These are phyloP conservation scores for Papiliotrema fonsecae DNA, from an alignment of 1,284 basidiomycete species.

Conservation along the genomic window DNA sequence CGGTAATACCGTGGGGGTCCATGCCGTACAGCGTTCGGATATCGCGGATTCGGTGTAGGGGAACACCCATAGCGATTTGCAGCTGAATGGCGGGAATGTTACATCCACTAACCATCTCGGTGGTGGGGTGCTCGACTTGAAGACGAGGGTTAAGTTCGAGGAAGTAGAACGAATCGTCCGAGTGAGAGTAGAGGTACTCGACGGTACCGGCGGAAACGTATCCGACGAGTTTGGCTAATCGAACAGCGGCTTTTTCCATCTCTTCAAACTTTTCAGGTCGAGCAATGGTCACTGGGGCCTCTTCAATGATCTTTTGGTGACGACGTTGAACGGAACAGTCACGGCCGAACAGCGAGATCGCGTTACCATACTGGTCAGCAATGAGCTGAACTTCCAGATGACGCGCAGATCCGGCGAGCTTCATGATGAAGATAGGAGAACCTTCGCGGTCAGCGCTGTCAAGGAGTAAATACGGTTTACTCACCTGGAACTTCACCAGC, in stretches of 20 bases:
- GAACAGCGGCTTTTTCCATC: slow-evolving; percentile 98
- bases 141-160: slow-evolving; percentile 98
- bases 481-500: slow-evolving; percentile 92
- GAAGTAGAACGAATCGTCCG: slow-evolving; percentile 93
- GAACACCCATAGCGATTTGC: slow-evolving; percentile 97
- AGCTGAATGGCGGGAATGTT: slow-evolving; percentile 97
- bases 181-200: slow-evolving; percentile 95
- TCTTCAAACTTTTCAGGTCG: slow-evolving; percentile 82
- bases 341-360: slow-evolving; percentile 97
- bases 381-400: slow-evolving; percentile 98
- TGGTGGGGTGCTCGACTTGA: slow-evolving; percentile 98
- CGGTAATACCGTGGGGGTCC: slow-evolving; percentile 75
- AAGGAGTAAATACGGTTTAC: no score
- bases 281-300: slow-evolving; percentile 97
- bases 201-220: slow-evolving; percentile 99
- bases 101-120: slow-evolving; percentile 98
- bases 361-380: slow-evolving; percentile 98
- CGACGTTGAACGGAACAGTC: slow-evolving; percentile 99
- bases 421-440: slow-evolving; percentile 99
- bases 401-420: slow-evolving; percentile 93
- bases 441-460: slow-evolving; percentile 58
- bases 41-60: slow-evolving; percentile 90
- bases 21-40: slow-evolving; percentile 96
- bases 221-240: slow-evolving; percentile 94
- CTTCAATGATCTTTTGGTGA: slow-evolving; percentile 99